Percentiles rank a stretch among this genome's conserved stretches.
These are phyloP conservation scores for Brasilioporus rufonigricans DNA, from an alignment of 768 basidiomycete genomes.

Conservation along the genomic window DNA sequence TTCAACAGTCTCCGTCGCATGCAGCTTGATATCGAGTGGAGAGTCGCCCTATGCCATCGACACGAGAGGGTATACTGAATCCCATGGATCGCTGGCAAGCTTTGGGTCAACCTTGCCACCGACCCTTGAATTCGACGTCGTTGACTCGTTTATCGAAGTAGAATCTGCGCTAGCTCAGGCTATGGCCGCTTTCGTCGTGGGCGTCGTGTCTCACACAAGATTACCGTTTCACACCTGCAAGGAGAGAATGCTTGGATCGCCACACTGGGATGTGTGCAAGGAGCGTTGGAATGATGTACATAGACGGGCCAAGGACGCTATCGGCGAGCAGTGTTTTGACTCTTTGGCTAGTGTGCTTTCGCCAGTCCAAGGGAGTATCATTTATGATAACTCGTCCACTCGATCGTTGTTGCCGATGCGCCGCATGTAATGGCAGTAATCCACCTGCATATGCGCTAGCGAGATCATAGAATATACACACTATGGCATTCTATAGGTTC, in stretches of 20 bases:
- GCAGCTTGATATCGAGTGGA: not conserved
- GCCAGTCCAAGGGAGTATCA: no score
- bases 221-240: no score
- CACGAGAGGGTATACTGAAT: not conserved
- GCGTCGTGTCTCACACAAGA: no score
- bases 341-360: no score
- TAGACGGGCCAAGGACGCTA: not conserved
- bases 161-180: not conserved
- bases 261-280: not conserved
- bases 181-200: not conserved
- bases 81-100: not conserved
- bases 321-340: no score
- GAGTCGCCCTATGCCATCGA: not conserved
- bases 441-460: no score
- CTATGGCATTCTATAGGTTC: not conserved
- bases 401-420: no score
- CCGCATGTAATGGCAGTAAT: no score
- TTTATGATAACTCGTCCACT: no score
- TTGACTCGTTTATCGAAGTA: not conserved
- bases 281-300: not conserved
- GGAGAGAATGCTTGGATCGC: no score
- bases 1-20: not conserved
- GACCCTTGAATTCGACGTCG: not conserved
- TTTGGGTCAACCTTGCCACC: not conserved
- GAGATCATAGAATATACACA: not conserved